Evolutionary conservation across 495 filamentous ascomycete genomes (phyloP), one percentile per base, ranked within the genome.

Genomic region (Aspergillus campestris): DNA sequence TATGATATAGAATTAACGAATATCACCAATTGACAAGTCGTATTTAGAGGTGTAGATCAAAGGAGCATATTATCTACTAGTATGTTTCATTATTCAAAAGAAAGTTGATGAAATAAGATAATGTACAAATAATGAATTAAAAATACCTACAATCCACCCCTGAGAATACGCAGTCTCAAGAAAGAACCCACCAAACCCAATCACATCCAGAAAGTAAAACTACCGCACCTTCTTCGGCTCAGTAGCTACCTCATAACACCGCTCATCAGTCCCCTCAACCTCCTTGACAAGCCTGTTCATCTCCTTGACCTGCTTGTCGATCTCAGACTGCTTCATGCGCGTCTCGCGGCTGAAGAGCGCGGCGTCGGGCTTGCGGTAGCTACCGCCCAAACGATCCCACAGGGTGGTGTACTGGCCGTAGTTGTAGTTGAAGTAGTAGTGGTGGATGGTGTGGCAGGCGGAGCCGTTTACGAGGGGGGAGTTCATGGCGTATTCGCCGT

Each of bases 371-470:
- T 79, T 77, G 40, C 87, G 74, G 69, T 95, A 97, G 51, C 81
- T 91, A 32, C 84, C 85, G 29, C 83, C 85, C 5, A 97, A 58
- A 24, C 90, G 80, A 61, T 97, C 91, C 90, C 90, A 97, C 34
- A 94, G 67, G 0, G 91, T 97, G 1, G 84, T 87, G 67, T 86
- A 97, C 63, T 97, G 91, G 40, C 91, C 90, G 53, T 95, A 97
- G 64, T 95, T 97, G 72, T 88, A 94, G 70, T 94, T 94, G 78
- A 97, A 95, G 66, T 92, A 90, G 10, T 91, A 69, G 61, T 97
- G 90, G 64, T 97, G 89, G 79, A 88, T 83, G 8, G 87, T 91
- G 61, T 97, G 91, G 69, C 91, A 97, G 28, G 90, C 89, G 9
- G 91, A 86, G 28, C 91, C 91, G 61, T 97, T 97, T 52, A 96